phyloP scores from a whole-genome alignment of 176 grass and related monocot genomes.

The Zea luxurians region DNA sequence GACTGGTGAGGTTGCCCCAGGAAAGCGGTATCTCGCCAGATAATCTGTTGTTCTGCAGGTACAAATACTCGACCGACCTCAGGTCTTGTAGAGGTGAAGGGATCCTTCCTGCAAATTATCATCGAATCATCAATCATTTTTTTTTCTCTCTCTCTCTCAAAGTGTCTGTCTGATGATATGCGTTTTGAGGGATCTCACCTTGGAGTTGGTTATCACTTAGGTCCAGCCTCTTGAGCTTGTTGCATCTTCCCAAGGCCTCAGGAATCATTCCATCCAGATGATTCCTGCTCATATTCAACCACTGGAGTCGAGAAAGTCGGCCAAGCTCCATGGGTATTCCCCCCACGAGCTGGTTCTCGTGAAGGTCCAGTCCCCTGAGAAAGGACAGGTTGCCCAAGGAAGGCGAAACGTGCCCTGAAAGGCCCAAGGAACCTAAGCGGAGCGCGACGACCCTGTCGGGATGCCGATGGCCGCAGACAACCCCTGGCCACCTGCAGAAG shows the following conservation, averaged over 20 bases:
- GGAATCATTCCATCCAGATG: constrained; percentile 34
- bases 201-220: constrained; percentile 22
- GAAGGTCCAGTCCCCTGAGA: constrained; percentile 9
- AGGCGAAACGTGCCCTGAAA: constrained; percentile 33
- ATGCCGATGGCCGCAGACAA: constrained; percentile 24
- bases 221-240: not conserved
- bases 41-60: not conserved
- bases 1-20: constrained; percentile 15
- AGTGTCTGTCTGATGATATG: not conserved
- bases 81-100: not conserved
- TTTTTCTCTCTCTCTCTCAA: too few relatives aligned
- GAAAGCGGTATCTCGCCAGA: not conserved
- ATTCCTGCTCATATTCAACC: constrained; percentile 7
- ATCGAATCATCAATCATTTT: too few relatives aligned
- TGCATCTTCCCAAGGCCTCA: constrained; percentile 21
- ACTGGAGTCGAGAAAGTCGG: not conserved
- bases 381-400: constrained; percentile 41
- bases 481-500: constrained; percentile 35
- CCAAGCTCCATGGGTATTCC: constrained; percentile 27
- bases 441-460: constrained; percentile 27
- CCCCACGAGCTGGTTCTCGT: constrained; percentile 14
- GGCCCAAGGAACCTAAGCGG: not conserved
- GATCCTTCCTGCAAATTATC: constrained; percentile 28
- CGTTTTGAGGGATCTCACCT: constrained; percentile 36
- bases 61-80: not conserved